These are phyloP conservation scores for Eragrostis tef DNA, from an alignment of 202 grass and related monocot species.

Conservation along the genomic window DNA sequence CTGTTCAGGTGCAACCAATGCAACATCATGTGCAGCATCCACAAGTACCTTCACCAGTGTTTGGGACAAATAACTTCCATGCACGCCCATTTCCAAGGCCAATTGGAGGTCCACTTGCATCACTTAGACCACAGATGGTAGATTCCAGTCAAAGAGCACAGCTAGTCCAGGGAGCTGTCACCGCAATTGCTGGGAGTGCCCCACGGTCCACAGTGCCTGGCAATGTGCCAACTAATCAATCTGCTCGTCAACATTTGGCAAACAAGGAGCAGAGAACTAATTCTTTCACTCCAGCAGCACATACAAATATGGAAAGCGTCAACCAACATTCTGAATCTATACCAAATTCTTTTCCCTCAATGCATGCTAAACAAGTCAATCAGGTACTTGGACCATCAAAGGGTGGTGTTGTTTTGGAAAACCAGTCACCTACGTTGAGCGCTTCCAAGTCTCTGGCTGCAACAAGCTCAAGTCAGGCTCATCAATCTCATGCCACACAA, in stretches of 20 bases:
- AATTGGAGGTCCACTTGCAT: conserved; percentile 49
- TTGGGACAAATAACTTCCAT: conserved; percentile 62
- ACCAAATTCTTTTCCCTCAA: conserved; percentile 51
- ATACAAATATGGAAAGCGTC: conserved; percentile 54
- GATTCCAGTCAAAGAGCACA: conserved; percentile 62
- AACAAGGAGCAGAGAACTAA: conserved; percentile 63
- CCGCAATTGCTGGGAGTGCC: conserved; percentile 45
- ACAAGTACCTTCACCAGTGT: conserved; percentile 59
- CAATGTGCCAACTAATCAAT: conserved; percentile 47
- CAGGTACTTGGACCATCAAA: conserved; percentile 50
- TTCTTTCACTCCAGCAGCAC: conserved; percentile 52
- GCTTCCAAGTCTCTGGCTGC: conserved; percentile 46
- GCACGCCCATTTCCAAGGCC: conserved; percentile 53
- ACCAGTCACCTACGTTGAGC: conserved; percentile 42
- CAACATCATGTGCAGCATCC: conserved; percentile 57
- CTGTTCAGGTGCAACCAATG: conserved; percentile 45
- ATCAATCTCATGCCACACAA: conserved; percentile 50
- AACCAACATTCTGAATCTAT: conserved; percentile 48
- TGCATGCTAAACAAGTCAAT: conserved; percentile 60
- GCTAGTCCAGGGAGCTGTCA: conserved; percentile 51
- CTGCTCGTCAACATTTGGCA: conserved; percentile 51
- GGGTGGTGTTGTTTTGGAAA: conserved; percentile 50
- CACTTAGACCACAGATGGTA: conserved; percentile 60
- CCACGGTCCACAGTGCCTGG: conserved; percentile 38
- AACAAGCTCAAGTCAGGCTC: conserved; percentile 52